Evolutionary conservation across 352 stramenopile genomes (phyloP).

Genomic region (Globisporangium nagaii): DNA sequence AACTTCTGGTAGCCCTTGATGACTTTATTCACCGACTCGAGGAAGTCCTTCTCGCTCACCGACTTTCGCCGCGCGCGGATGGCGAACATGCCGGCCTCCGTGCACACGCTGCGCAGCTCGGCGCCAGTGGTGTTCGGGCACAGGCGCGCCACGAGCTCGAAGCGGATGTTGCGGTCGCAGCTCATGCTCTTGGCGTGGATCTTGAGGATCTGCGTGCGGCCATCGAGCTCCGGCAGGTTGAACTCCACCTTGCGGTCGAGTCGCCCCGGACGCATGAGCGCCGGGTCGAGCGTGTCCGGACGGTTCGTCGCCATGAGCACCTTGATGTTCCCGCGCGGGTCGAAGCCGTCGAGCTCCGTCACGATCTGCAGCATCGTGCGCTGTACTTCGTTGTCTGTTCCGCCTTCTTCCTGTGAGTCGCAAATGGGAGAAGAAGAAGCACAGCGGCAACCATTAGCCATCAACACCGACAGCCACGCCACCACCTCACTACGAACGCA

Average conservation of each 20-base stretch:
- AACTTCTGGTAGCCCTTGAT: constrained; percentile 99
- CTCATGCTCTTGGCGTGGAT: constrained; percentile 99
- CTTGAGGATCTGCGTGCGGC: constrained; percentile 97
- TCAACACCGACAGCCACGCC: too few relatives aligned
- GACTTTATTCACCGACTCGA: constrained; percentile 99
- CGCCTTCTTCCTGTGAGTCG: constrained; percentile 81
- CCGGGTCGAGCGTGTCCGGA: constrained; percentile 95
- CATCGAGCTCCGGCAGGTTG: constrained; percentile 97
- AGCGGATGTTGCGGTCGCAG: constrained; percentile 98
- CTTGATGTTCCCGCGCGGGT: constrained; percentile 99
- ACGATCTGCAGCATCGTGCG: constrained; percentile 99
- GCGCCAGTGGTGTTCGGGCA: constrained; percentile 99
- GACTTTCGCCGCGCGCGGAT: constrained; percentile 98
- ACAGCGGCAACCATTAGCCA: background rate
- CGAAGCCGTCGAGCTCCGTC: constrained; percentile 98
- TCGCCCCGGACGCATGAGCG: constrained; percentile 93
- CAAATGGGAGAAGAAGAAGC: background rate
- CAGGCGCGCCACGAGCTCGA: constrained; percentile 96
- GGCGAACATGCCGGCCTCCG: constrained; percentile 98
- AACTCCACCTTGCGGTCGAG: constrained; percentile 99
- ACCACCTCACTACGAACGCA: constrained; percentile 21
- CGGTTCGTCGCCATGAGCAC: constrained; percentile 98
- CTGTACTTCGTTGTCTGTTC: constrained; percentile 98
- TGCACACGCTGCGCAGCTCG: constrained; percentile 97
- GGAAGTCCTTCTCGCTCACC: constrained; percentile 99